phyloP scores from a whole-genome alignment of 305 asterid species.

The Fraxinus baroniana region DNA sequence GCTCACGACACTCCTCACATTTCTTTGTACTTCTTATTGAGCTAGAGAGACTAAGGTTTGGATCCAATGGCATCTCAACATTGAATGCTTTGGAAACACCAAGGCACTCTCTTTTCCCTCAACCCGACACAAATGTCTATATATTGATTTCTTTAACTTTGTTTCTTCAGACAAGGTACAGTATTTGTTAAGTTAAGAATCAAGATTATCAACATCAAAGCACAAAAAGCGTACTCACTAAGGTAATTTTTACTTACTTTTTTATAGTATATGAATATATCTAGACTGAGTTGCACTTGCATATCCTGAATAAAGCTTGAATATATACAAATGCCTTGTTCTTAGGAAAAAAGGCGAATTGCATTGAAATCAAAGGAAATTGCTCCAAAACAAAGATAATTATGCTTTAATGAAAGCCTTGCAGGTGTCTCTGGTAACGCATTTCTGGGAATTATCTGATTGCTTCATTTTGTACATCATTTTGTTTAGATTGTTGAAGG shows the following conservation, averaged over 20 bases:
- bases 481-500: neutral
- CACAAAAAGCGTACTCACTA: slow-evolving; percentile 32
- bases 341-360: slow-evolving; percentile 25
- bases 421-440: neutral
- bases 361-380: slow-evolving; percentile 3
- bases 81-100: slow-evolving; percentile 31
- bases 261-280: slow-evolving; percentile 24
- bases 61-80: slow-evolving; percentile 27
- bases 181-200: slow-evolving; percentile 60
- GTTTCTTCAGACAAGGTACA: slow-evolving; percentile 51
- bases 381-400: slow-evolving; percentile 8
- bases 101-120: slow-evolving; percentile 26
- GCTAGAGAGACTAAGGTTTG: neutral
- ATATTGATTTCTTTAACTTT: slow-evolving; percentile 39
- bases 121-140: slow-evolving; percentile 52
- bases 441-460: slow-evolving; percentile 11
- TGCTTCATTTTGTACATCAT: neutral
- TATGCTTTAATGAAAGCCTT: slow-evolving; percentile 16
- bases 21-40: neutral
- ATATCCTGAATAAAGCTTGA: slow-evolving; percentile 25
- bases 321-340: slow-evolving; percentile 40
- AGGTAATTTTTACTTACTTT: slow-evolving; percentile 38
- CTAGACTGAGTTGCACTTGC: slow-evolving; percentile 31
- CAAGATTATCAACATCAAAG: slow-evolving; percentile 37
- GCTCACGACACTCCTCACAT: neutral